Evolutionary conservation across 1,284 basidiomycete species (phyloP), one percentile per base, ranked within the genome.

Genomic region (Omphalotus olearius): DNA sequence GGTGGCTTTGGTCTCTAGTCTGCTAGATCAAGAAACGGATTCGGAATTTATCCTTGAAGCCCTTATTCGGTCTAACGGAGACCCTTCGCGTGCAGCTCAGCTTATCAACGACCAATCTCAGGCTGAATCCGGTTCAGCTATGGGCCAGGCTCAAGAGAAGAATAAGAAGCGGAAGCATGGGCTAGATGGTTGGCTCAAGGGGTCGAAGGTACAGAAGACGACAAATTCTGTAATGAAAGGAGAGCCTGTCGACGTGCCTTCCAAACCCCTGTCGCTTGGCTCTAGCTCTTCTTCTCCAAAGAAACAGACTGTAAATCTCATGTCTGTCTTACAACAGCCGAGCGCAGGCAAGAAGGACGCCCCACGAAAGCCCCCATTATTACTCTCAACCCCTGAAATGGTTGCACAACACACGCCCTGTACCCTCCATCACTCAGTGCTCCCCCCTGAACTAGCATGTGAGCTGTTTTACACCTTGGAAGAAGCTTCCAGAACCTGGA

Each of bases 341-440:
- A 70, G 73, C 6, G 66, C 79, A 33, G 55, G 70, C 41, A 60
- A 72, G 56, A 60, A 70, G 60, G 62, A 69, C 63, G 55, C 25
- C n/a, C 67, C 70, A 43, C 70, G 71, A 59, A 60, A 79, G 51
- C 72, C 76, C 38, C 78, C 88, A 49, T 59, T 93, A 54, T 74
- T 71, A 47, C 70, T 87, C 35, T 63, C 74, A 49, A 77, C 69
- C 55, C 78, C 85, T 52, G 64, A 76, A 51, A 69, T 90, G 70
- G 73, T 93, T 45, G 70, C 82, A 57, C 62, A 86, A 63, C 75
- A 89, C 68, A 83, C 80, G 0, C 88, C 91, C 0, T 92, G 91
- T 61, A 91, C 90, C 0, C 66, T 88, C 36, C 83, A 91, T 63
- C 66, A 71, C 16, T 84, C 84, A 23, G 64, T 85, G 26, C 73